Evolutionary conservation across 1,139 yeast species (phyloP), one percentile per base, ranked within the genome.

Genomic region (Yamadazyma siamensis): DNA sequence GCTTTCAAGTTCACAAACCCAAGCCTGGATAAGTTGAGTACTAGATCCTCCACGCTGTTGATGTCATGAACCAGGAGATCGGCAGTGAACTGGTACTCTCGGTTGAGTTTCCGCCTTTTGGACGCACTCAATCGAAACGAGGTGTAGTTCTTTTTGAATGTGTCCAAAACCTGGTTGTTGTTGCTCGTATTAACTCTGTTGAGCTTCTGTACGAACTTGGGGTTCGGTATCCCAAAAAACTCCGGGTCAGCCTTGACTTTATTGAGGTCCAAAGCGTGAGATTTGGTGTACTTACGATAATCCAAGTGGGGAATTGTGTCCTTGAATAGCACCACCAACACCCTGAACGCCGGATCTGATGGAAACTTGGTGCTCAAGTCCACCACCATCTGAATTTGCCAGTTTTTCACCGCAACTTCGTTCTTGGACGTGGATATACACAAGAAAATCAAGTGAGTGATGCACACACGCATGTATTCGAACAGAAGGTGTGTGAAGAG

Each of bases 351-450:
- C 4, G 50, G 52, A 35, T 66, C 72, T 19, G 49, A 38, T 2
- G 73, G 72, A 35, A 62, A 65, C 31, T 59, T 52, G 4, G 38
- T 31, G 23, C 46, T 48, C 23, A 66, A 43, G 27, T 61, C 69
- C 2, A 55, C 54, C 13, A 59, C 59, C 21, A 52, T 39, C 31
- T 57, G 53, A 5, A 61, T 52, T 28, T 64, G 68, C 71, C 71
- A 65, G 3, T 47, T 42, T 34, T 56, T 57, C 21, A 59, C 10
- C 10, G 20, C 9, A 8, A 8, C 10, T 18, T 8, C 10, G 10
- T 10, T 10, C 7, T 10, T 10, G 7, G 7, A 8, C 7, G 20
- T 18, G 10, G 9, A 8, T 8, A 18, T 18, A 9, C 52, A 42
- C 9, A 61, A 29, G 25, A 56, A 50, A n/a, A 64, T 50, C 12